Evolutionary conservation across 768 basidiomycete genomes (phyloP), one percentile per base, ranked within the genome.

Genomic region (Cystofilobasidium ferigula): DNA sequence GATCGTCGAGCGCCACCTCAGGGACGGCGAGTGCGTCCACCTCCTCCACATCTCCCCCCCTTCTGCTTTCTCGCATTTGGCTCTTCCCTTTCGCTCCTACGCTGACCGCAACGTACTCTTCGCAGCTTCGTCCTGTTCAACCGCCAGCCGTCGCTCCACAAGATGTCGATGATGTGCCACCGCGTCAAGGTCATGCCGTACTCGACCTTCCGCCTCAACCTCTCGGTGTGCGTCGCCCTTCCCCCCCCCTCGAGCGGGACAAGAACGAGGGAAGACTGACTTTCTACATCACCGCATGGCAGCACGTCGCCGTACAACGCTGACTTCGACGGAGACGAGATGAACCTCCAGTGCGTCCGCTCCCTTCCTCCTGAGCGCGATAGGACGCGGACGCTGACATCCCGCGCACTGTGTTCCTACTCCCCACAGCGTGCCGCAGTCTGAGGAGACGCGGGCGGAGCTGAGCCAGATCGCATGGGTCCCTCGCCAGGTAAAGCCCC

Each of bases 121-220:
- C 43, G 40, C 68, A 92, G 89, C 73, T 92, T 80, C 71, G 88
- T 97, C 26, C 79, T 99, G 61, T 98, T 99, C 80, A 98, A 99
- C 76, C 93, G 95, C 61, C 95, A 99, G 74, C 95, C 95, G 14
- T 88, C 86, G 82, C 78, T 98, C 76, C 95, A 99, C 77, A 99
- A 99, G 78, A 98, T 98, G 95, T 94, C 91, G 81, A 98, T 98
- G 95, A 98, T 98, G 95, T 89, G 89, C 76, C 95, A 98, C 79
- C 85, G 93, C 40, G 89, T 98, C 35, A 90, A 88, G 73, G 79
- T 98, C 68, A 95, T 98, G 92, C 88, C 89, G 16, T 97, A 98
- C 77, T 98, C 93, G 26, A 98, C 94, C 63, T 99, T 98, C 81
- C 93, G 95, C 64, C 78, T 98, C 70, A 98, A 98, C 76, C 85